Evolutionary conservation across 2,329 filamentous ascomycete genomes (phyloP).

Genomic region (Ophiocordyceps camponoti-floridani): DNA sequence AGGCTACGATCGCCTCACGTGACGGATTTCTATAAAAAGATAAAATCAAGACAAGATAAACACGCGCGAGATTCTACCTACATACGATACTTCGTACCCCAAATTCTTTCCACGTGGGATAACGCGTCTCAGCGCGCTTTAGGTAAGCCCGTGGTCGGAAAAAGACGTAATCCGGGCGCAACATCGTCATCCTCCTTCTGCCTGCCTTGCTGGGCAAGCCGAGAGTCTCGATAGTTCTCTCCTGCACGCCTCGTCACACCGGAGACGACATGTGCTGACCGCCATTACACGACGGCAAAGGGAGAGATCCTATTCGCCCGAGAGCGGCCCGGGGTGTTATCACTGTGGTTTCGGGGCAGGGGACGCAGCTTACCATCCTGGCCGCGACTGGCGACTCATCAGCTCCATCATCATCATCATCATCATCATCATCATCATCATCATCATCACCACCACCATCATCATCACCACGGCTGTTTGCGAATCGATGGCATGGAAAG

Average conservation of each 20-base stretch:
- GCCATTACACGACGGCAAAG: slow-evolving; percentile 1
- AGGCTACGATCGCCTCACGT: too few species aligned
- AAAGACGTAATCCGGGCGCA: too few species aligned
- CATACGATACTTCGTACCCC: too few species aligned
- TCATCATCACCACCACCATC: background rate
- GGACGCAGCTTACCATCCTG: slow-evolving; percentile 1
- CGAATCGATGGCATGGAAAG: too few species aligned
- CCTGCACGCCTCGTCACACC: slow-evolving; percentile 5
- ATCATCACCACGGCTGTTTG: background rate
- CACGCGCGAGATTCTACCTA: too few species aligned
- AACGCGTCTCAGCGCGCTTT: background rate
- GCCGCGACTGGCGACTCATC: background rate
- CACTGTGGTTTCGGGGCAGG: slow-evolving; percentile 1
- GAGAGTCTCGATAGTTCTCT: background rate
- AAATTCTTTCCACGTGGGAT: too few species aligned
- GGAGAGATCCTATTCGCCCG: slow-evolving; percentile 1
- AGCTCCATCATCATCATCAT: background rate
- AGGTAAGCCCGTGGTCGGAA: background rate
- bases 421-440: background rate
- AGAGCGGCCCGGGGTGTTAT: background rate
- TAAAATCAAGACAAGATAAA: too few species aligned
- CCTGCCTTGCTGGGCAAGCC: background rate
- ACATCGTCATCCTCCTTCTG: background rate
- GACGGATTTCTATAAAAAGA: too few species aligned
- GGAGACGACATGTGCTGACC: slow-evolving; percentile 1